Conservation (phyloP, 2,329 filamentous ascomycete genomes). For the Ophioceras dolichostomum region DNA sequence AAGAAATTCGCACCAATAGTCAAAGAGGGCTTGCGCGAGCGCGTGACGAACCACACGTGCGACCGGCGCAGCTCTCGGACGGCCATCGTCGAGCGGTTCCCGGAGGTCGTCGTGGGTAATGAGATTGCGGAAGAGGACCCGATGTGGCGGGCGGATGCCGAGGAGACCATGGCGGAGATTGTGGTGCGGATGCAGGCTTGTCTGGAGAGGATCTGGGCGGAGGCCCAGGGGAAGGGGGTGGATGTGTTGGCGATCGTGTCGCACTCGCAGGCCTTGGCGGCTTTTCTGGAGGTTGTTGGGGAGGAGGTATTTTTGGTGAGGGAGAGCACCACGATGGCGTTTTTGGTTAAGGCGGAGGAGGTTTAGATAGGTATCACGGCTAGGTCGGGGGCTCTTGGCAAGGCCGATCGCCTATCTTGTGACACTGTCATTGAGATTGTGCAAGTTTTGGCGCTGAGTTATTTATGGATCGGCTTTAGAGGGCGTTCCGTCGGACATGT, state of each 20-base stretch:
- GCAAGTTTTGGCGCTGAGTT: too few relatives aligned
- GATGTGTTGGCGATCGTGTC: slow-evolving; percentile 38
- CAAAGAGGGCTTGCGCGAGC: slow-evolving; percentile 47
- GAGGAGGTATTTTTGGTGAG: background rate
- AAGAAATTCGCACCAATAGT: slow-evolving; percentile 32
- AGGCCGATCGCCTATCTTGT: background rate
- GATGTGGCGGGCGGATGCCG: slow-evolving; percentile 32
- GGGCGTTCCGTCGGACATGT: too few relatives aligned
- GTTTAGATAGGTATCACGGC: background rate
- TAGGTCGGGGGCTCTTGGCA: background rate
- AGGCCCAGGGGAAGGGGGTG: slow-evolving; percentile 25
- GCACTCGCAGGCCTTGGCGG: slow-evolving; percentile 33
- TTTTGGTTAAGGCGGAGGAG: background rate
- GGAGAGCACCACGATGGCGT: background rate
- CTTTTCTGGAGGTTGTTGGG: slow-evolving; percentile 24
- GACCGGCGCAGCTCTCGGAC: slow-evolving; percentile 37
- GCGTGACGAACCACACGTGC: slow-evolving; percentile 48
- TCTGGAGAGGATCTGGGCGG: slow-evolving; percentile 33
- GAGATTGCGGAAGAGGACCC: slow-evolving; percentile 43
- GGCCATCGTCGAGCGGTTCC: slow-evolving; percentile 36
- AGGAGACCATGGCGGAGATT: slow-evolving; percentile 37
- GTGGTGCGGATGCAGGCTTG: slow-evolving; percentile 25
- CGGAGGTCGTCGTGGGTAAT: slow-evolving; percentile 30
- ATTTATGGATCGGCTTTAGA: too few relatives aligned
- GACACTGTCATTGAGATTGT: too few relatives aligned